Evolutionary conservation across 495 filamentous ascomycete genomes (phyloP), one percentile per base, ranked within the genome.

Genomic region (Mytilinidion resinicola): DNA sequence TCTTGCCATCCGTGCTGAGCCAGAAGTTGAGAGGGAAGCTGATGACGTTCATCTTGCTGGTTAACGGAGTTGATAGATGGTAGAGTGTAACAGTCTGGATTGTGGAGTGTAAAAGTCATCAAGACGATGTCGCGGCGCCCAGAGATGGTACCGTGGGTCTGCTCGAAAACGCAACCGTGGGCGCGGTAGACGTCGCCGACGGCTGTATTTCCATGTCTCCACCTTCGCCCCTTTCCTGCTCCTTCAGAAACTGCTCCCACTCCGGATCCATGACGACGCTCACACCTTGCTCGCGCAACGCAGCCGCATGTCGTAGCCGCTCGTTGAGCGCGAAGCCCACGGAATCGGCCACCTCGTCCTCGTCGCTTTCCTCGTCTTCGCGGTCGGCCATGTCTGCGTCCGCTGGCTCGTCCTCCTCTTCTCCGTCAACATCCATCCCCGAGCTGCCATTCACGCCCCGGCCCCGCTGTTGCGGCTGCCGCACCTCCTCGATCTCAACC

Each of bases 161-260:
- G 46, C 51, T 41, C n/a, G n/a, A n/a, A n/a, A n/a, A n/a, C n/a
- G n/a, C n/a, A 44, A 41, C 39, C 57, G 49, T 49, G 53, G 50
- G 57, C 57, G 14, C 37, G 41, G n/a, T 42, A 61, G 46, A 55
- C 35, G 60, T 55, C 20, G 48, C 11, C 34, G 62, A 60, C 0
- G 62, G 54, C 9, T 58, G 57, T 37, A 65, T 65, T 21, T 61
- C 59, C 21, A 62, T 38, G 50, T 66, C 63, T 36, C 78, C 79
- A 34, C 80, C 38, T 50, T 66, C 63, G 37, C 78, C 79, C 35
- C 80, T 71, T 59, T 92, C 89, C 35, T 85, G 82, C 63, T 90
- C 87, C 69, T 91, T 91, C 37, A 93, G 70, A 85, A 87, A 93
- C 71, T 89, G 87, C 70, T 93, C 89, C 84, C 84, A 92, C 57